A percentile compares a stretch with the other conserved stretches of the same genome.
Evolutionary conservation across 2,329 filamentous ascomycete species (phyloP).

Genomic region (Aureobasidium mangrovei): DNA sequence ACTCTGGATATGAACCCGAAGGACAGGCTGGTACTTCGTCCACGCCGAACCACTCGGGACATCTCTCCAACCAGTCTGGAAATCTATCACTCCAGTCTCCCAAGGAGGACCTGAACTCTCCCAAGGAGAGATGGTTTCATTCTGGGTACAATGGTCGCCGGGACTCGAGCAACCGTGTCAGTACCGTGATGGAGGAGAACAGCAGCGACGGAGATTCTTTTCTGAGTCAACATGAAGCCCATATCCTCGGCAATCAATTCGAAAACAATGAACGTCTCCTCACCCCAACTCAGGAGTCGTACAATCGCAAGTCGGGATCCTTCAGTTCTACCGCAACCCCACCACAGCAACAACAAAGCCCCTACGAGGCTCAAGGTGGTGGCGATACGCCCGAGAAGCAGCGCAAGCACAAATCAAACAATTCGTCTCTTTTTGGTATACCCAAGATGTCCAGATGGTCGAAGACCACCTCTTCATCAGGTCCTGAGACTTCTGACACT

Average conservation of each 20-base stretch:
- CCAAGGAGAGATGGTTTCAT: constrained; percentile 32
- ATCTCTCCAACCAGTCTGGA: constrained; percentile 36
- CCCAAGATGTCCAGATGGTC: constrained; percentile 97
- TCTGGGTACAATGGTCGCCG: constrained; percentile 45
- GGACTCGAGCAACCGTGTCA: constrained; percentile 69
- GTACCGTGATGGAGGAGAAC: constrained; percentile 76
- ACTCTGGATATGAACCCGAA: constrained; percentile 73
- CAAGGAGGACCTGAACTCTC: constrained; percentile 16
- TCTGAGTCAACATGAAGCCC: constrained; percentile 42
- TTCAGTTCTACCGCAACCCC: constrained; percentile 39
- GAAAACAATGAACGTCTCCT: constrained; percentile 52
- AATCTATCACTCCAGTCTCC: constrained; percentile 14
- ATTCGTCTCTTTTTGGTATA: constrained; percentile 61
- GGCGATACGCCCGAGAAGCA: constrained; percentile 55
- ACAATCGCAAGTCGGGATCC: constrained; percentile 26
- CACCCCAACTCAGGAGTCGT: constrained; percentile 49
- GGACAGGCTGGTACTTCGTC: constrained; percentile 68
- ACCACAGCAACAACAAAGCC: constrained; percentile 37
- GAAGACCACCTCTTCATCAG: constrained; percentile 85
- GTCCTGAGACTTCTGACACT: constrained; percentile 63
- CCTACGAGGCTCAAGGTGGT: constrained; percentile 16
- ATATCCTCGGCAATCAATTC: constrained; percentile 45
- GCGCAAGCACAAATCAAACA: constrained; percentile 81
- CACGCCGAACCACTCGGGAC: constrained; percentile 66
- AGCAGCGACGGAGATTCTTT: constrained; percentile 48